Evolutionary conservation across 2,329 filamentous ascomycete species (phyloP), one percentile per base, ranked within the genome.

Genomic region (Apiospora marii): DNA sequence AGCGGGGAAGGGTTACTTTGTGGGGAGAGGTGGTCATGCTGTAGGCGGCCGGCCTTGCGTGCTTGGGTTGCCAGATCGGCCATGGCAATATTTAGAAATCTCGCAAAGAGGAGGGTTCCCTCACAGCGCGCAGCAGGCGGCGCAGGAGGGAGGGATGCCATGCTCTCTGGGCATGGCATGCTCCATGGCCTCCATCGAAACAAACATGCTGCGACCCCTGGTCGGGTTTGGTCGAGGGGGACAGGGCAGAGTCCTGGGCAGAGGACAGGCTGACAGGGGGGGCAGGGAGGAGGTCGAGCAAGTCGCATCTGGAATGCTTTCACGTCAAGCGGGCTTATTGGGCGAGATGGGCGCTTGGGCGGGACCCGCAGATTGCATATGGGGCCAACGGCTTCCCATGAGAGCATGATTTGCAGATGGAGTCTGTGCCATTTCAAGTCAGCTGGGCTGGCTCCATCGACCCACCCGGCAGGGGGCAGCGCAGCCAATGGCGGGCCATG

Each of bases 391-490:
- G 69, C 71, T 69, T 37, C 67, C 74, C 73, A 81, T 83, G 27
- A 30, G 27, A 30, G 27, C 27, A 30, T 30, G 80, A 82, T 83
- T 83, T 81, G 82, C 79, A 80, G 78, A 79, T 76, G 34, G 58
- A 30, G 58, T 77, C 79, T 79, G 80, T 80, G 79, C 76, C 74
- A 76, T 77, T 73, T 74, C 48, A 69, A 73, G 72, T 83, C 81
- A 83, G 81, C 81, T 82, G 81, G 78, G 81, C 82, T 77, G 78
- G 76, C 73, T 49, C 48, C 43, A 69, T 3, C 10, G 44, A 49
- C 14, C 67, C 67, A 49, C 44, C 48, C 48, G 19, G 12, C 44
- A 69, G 67, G 48, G 44, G 67, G 16, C 24, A 8, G 22, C 46
- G 2, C 7, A 30, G 27, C 67, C 67, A 69, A 69, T 49, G 14